A percentile compares a stretch with the other conserved stretches of the same genome.
Conservation (phyloP, 1,284 basidiomycete genomes). For the Ceratobasidium sp. region DNA sequence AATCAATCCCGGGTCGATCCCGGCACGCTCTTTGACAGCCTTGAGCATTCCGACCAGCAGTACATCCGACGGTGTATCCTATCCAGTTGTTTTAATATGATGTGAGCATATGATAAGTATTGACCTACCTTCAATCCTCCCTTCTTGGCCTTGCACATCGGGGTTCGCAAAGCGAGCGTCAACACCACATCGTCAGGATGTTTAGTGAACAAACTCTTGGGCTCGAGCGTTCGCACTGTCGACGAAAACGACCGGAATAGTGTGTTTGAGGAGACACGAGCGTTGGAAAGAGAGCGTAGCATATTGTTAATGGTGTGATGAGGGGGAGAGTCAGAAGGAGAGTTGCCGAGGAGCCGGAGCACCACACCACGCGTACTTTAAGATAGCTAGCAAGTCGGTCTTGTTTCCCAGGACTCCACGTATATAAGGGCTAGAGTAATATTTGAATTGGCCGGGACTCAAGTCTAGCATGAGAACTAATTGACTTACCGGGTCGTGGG, state of each 20-base stretch:
- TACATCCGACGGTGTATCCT: conserved; percentile 73
- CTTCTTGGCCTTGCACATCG: conserved; percentile 77
- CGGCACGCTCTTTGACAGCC: conserved; percentile 58
- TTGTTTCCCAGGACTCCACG: not conserved
- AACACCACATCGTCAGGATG: conserved; percentile 83
- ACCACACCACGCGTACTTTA: conserved; percentile 31
- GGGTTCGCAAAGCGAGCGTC: conserved; percentile 81
- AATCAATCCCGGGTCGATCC: conserved; percentile 64
- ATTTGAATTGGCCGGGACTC: not conserved
- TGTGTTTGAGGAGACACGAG: not conserved
- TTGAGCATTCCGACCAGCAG: conserved; percentile 72
- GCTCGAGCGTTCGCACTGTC: conserved; percentile 24
- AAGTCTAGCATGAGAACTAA: conserved; percentile 13
- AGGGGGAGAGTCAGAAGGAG: not conserved
- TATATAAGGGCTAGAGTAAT: not conserved
- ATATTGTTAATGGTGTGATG: not conserved
- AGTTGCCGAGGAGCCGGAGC: conserved; percentile 30
- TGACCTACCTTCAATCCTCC: conserved; percentile 67
- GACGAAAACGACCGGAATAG: conserved; percentile 19
- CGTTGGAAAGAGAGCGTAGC: conserved; percentile 6
- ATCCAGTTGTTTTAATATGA: not conserved
- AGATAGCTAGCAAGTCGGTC: not conserved
- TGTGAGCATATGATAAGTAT: not conserved
- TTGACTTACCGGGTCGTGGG: conserved; percentile 18
- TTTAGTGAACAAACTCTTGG: conserved; percentile 50